Conservation (phyloP, 2,329 filamentous ascomycete species). For the Calonectria hongkongensis region DNA sequence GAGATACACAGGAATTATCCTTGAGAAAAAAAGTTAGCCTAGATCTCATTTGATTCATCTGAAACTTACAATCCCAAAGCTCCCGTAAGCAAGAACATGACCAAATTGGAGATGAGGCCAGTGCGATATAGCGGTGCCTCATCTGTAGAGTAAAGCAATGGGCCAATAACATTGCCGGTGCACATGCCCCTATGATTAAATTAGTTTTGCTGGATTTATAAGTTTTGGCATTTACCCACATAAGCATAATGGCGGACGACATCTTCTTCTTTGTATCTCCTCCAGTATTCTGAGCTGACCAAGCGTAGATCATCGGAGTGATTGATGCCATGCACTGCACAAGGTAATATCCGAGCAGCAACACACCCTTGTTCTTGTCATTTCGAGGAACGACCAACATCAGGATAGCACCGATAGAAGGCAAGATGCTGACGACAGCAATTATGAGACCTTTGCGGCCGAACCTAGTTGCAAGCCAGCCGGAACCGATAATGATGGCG, state of each 20-base stretch:
- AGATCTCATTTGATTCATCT: background rate
- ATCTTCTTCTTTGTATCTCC: slow-evolving; percentile 79
- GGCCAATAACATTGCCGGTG: slow-evolving; percentile 76
- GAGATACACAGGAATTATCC: slow-evolving; percentile 64
- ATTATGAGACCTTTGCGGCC: slow-evolving; percentile 73
- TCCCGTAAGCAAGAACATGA: slow-evolving; percentile 74
- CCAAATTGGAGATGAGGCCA: slow-evolving; percentile 73
- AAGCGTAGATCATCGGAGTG: slow-evolving; percentile 68
- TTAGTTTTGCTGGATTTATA: background rate
- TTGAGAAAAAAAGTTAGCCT: background rate
- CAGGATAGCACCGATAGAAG: slow-evolving; percentile 67
- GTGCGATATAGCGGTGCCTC: slow-evolving; percentile 61
- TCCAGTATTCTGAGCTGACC: slow-evolving; percentile 73
- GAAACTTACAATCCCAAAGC: slow-evolving; percentile 58
- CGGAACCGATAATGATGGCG: slow-evolving; percentile 72
- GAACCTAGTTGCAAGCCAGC: slow-evolving; percentile 68
- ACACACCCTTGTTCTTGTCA: slow-evolving; percentile 63
- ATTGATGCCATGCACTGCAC: slow-evolving; percentile 16
- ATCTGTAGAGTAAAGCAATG: slow-evolving; percentile 71
- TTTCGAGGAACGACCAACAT: slow-evolving; percentile 68
- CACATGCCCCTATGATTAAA: slow-evolving; percentile 66
- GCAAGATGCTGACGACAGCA: slow-evolving; percentile 69
- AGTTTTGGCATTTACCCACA: slow-evolving; percentile 51
- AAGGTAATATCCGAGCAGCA: slow-evolving; percentile 73
- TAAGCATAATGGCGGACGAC: slow-evolving; percentile 72